phyloP scores from a whole-genome alignment of 2,329 filamentous ascomycete genomes.

The Xylaria polymorpha region DNA sequence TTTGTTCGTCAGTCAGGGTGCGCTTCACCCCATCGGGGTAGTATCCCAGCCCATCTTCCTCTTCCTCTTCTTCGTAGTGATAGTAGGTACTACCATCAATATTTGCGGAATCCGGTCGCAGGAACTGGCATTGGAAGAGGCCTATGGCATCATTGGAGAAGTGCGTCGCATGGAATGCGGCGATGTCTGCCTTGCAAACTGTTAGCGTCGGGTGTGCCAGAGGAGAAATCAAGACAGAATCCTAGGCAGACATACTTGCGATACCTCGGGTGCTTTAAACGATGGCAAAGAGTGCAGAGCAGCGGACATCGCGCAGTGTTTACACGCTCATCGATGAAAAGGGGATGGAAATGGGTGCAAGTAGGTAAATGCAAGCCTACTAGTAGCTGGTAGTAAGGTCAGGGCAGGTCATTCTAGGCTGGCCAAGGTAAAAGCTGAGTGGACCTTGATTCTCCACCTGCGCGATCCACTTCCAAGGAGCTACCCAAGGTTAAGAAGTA shows the following conservation, averaged over 20 bases:
- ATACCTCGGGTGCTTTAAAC: slow-evolving; percentile 52
- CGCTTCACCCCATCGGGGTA: slow-evolving; percentile 89
- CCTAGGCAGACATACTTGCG: slow-evolving; percentile 49
- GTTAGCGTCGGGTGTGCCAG: slow-evolving; percentile 43
- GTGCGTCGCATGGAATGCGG: slow-evolving; percentile 68
- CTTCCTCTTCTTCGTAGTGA: slow-evolving; percentile 49
- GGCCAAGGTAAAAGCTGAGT: slow-evolving; percentile 14
- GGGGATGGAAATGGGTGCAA: background rate
- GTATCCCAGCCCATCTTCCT: slow-evolving; percentile 79
- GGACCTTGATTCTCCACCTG: background rate
- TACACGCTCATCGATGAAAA: background rate
- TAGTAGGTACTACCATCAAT: slow-evolving; percentile 41
- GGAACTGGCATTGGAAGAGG: slow-evolving; percentile 61
- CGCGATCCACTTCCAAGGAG: no score
- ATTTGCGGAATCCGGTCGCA: slow-evolving; percentile 48
- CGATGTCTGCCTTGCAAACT: slow-evolving; percentile 66
- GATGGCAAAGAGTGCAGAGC: slow-evolving; percentile 26
- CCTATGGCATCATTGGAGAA: slow-evolving; percentile 63
- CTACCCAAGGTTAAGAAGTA: no score
- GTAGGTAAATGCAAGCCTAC: background rate
- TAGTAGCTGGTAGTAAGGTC: no score
- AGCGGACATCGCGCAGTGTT: slow-evolving; percentile 42
- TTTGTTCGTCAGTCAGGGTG: slow-evolving; percentile 90
- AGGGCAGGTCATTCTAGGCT: no score
- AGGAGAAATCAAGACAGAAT: background rate